A percentile compares a stretch with the other conserved stretches of the same genome.
Evolutionary conservation across 106 monocot species (phyloP).

Genomic region (Allium sativum): DNA sequence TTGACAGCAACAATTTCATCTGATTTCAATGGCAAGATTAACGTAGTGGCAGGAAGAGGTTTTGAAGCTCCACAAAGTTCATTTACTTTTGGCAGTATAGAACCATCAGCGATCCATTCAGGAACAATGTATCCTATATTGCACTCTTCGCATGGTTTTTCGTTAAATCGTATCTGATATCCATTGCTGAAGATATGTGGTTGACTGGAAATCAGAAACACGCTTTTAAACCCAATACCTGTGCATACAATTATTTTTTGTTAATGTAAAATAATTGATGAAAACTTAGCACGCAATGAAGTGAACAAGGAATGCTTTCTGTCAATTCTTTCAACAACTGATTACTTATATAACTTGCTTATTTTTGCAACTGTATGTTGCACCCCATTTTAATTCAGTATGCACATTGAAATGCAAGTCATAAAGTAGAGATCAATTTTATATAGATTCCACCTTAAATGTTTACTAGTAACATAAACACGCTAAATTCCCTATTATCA

Average conservation of each 20-base stretch:
- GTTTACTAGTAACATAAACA: too few relatives aligned
- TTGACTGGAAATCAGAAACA: slow-evolving; percentile 31
- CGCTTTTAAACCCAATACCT: slow-evolving; percentile 64
- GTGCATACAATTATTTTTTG: background rate
- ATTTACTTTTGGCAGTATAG: slow-evolving; percentile 13
- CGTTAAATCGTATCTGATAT: slow-evolving; percentile 47
- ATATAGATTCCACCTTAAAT: too few relatives aligned
- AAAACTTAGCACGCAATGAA: background rate
- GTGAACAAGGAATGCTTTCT: background rate
- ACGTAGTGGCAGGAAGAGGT: slow-evolving; percentile 25
- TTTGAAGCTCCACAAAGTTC: slow-evolving; percentile 22
- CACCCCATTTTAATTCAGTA: too few relatives aligned
- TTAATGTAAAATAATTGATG: too few relatives aligned
- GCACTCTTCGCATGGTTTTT: slow-evolving; percentile 25
- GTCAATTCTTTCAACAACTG: too few relatives aligned
- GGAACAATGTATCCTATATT: slow-evolving; percentile 41
- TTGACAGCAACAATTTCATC: slow-evolving; percentile 27
- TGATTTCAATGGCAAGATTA: slow-evolving; percentile 40
- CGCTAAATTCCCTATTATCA: too few relatives aligned
- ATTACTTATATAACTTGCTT: too few relatives aligned
- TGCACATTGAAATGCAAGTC: too few relatives aligned
- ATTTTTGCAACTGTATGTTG: too few relatives aligned
- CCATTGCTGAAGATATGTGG: slow-evolving; percentile 56
- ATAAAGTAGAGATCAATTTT: too few relatives aligned
- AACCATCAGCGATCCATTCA: slow-evolving; percentile 30